Conservation (phyloP, 1,139 yeast genomes). For the Spathaspora sp. region DNA sequence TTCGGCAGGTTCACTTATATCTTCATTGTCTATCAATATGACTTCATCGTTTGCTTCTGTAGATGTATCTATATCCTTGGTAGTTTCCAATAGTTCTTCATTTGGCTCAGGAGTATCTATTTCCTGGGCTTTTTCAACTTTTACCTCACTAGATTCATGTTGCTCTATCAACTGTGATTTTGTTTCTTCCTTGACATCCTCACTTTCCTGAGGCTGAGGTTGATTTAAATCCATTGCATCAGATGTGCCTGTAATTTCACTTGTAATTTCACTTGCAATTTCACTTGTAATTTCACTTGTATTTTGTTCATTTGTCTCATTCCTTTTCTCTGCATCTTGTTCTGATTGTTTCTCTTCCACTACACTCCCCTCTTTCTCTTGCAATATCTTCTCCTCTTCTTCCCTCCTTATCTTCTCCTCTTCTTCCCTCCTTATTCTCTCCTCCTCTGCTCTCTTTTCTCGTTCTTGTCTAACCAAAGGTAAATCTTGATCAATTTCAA, state of each 20-base stretch:
- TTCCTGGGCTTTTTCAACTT: not conserved
- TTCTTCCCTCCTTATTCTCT: slow-evolving; percentile 9
- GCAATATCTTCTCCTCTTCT: slow-evolving; percentile 7
- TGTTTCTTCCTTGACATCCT: too few relatives aligned
- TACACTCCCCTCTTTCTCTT: slow-evolving; percentile 3
- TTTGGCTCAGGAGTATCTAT: slow-evolving; percentile 1
- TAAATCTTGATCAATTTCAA: slow-evolving; percentile 36
- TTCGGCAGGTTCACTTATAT: slow-evolving; percentile 6
- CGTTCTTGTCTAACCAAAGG: slow-evolving; percentile 33
- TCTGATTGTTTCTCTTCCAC: not conserved
- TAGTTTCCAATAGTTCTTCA: slow-evolving; percentile 8
- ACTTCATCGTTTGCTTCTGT: not conserved
- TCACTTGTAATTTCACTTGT: not conserved
- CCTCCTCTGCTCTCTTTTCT: slow-evolving; percentile 14
- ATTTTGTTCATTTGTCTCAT: not conserved
- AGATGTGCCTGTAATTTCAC: too few relatives aligned
- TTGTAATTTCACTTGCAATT: not conserved
- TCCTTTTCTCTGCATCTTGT: not conserved
- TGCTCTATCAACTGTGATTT: slow-evolving; percentile 8
- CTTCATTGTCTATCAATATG: slow-evolving; percentile 1
- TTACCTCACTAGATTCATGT: not conserved
- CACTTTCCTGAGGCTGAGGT: not conserved
- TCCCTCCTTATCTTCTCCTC: slow-evolving; percentile 11
- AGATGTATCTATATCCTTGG: slow-evolving; percentile 5
- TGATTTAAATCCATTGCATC: not conserved